A percentile compares a stretch with the other conserved stretches of the same genome.
phyloP scores from a whole-genome alignment of 768 basidiomycete species.

The Jaapia argillacea region DNA sequence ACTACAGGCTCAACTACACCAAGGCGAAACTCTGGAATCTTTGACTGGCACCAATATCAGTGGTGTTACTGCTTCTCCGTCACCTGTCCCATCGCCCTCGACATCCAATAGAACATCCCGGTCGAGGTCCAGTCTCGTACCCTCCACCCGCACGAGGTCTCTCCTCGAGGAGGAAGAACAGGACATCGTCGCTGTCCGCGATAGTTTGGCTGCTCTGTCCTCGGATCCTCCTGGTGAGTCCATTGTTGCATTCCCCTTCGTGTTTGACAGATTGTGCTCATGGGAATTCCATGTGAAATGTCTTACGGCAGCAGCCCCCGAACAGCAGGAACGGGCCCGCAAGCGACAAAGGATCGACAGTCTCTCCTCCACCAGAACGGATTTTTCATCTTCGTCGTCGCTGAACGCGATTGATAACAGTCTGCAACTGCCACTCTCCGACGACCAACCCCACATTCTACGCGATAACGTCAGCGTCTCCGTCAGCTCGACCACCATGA shows the following conservation, averaged over 20 bases:
- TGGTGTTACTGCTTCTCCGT: slow-evolving; percentile 1
- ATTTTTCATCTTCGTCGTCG: slow-evolving; percentile 24
- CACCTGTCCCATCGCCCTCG: slow-evolving; percentile 19
- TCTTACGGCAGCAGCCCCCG: background rate
- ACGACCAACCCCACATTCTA: slow-evolving; percentile 1
- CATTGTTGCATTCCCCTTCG: slow-evolving; percentile 33
- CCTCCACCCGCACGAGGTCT: slow-evolving; percentile 52
- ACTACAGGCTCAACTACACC: background rate
- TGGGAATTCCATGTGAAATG: background rate
- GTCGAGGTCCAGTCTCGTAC: slow-evolving; percentile 38
- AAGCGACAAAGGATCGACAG: slow-evolving; percentile 62
- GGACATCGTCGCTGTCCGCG: slow-evolving; percentile 13
- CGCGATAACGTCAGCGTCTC: no score
- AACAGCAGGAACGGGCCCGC: slow-evolving; percentile 28
- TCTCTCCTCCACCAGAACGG: slow-evolving; percentile 20
- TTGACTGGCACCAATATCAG: background rate
- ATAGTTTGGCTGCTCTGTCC: slow-evolving; percentile 6
- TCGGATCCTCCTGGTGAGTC: slow-evolving; percentile 42
- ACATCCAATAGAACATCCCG: slow-evolving; percentile 16
- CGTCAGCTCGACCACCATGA: slow-evolving; percentile 1
- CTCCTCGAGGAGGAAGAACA: slow-evolving; percentile 42
- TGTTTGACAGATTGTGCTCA: no score
- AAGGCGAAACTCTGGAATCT: background rate
- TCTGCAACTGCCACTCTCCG: slow-evolving; percentile 13
- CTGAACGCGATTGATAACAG: slow-evolving; percentile 13